Evolutionary conservation across 768 basidiomycete species (phyloP).

Genomic region (Mrakia frigida): DNA sequence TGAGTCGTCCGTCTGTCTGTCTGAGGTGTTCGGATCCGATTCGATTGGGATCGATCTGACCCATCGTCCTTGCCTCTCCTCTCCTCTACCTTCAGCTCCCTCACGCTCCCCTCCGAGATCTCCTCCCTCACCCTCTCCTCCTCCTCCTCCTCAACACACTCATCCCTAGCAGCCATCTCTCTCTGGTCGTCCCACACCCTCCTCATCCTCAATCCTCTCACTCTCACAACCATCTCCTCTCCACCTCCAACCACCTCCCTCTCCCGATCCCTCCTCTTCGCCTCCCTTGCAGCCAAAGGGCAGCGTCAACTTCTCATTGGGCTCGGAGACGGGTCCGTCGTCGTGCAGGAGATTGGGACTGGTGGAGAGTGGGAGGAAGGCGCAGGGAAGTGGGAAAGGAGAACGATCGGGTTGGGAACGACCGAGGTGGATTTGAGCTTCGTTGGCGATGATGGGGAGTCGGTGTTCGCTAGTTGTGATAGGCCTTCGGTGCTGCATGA

Average conservation of each 20-base stretch:
- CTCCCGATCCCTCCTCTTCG: slow-evolving; percentile 42
- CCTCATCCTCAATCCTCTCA: not conserved
- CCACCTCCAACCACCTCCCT: slow-evolving; percentile 41
- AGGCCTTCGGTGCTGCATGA: slow-evolving; percentile 66
- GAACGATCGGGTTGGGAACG: slow-evolving; percentile 13
- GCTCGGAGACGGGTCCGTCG: slow-evolving; percentile 67
- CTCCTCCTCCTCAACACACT: not conserved
- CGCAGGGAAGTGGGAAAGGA: not conserved
- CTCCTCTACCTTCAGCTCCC: not conserved
- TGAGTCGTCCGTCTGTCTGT: not conserved
- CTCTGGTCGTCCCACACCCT: not conserved
- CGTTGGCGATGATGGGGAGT: not conserved
- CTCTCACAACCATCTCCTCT: slow-evolving; percentile 45
- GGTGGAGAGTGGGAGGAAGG: not conserved
- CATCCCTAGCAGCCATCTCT: not conserved
- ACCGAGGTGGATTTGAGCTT: slow-evolving; percentile 12
- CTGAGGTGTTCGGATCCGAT: not conserved
- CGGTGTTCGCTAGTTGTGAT: slow-evolving; percentile 66
- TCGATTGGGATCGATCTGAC: not conserved
- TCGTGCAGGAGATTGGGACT: slow-evolving; percentile 40
- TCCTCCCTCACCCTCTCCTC: not conserved
- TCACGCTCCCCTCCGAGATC: not conserved
- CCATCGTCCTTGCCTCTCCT: not conserved
- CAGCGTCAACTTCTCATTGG: slow-evolving; percentile 57
- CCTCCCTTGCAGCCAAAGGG: slow-evolving; percentile 54